Percentiles rank a stretch among this genome's conserved stretches.
These are phyloP conservation scores for Cubamyces sp. DNA, from an alignment of 768 basidiomycete species.

Conservation along the genomic window DNA sequence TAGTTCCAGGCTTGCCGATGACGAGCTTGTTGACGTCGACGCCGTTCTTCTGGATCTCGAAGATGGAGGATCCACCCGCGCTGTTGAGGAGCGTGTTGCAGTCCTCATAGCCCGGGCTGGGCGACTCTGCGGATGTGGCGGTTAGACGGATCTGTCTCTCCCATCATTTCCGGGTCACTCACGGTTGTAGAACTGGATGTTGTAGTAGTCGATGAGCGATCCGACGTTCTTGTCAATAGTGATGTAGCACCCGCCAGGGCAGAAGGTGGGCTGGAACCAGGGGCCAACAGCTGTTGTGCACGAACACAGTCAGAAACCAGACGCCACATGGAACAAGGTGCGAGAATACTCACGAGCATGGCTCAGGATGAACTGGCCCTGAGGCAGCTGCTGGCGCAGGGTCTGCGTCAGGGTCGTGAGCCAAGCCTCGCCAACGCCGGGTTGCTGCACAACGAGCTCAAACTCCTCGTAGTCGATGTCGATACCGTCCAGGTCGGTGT, in stretches of 20 bases:
- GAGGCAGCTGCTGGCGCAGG: conserved; percentile 38
- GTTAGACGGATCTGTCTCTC: not conserved
- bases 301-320: not conserved
- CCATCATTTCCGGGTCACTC: conserved; percentile 2
- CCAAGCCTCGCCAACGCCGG: conserved; percentile 54
- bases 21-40: conserved; percentile 53
- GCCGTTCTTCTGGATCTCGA: conserved; percentile 52
- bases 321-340: too few species aligned
- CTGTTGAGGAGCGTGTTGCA: conserved; percentile 41
- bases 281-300: conserved; percentile 43
- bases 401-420: conserved; percentile 41
- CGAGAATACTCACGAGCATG: conserved; percentile 36
- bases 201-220: conserved; percentile 50
- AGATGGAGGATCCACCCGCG: conserved; percentile 47
- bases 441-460: conserved; percentile 63
- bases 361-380: conserved; percentile 40
- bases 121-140: conserved; percentile 30
- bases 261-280: conserved; percentile 44
- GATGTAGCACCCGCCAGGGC: conserved; percentile 45
- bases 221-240: conserved; percentile 43
- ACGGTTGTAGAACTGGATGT: conserved; percentile 46
- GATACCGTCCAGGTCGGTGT: conserved; percentile 53
- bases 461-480: conserved; percentile 59
- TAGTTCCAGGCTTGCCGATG: conserved; percentile 55
- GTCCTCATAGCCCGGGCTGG: conserved; percentile 37